Base-by-base conservation (phyloP, 2,329 filamentous ascomycete genomes). In the Passalora sequoiae region DNA sequence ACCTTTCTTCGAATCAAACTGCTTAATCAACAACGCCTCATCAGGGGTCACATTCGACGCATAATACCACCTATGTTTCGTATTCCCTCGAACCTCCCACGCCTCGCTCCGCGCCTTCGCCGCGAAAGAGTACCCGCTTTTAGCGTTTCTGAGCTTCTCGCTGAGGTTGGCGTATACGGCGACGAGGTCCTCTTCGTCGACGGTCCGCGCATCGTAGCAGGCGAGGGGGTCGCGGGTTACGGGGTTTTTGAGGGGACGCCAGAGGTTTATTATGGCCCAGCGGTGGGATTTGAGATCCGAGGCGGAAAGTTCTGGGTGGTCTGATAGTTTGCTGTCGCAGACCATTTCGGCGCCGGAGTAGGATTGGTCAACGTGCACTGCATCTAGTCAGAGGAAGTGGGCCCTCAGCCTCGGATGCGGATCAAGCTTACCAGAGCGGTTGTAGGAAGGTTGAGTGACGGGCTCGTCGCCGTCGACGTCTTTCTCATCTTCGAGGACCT, bases 11-110 rank as follows among this genome's bases (percentile, higher is more conserved):
- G 67, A 75, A 59, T 82, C 79, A 56, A 75, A 81, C 54, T 75
- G 79, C 60, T 81, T 82, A 61, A 82, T 76, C 35, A 81, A 54
- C 3, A 76, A 66, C 3, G 76, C 72, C 62, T 82, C 70, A 3
- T 73, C 66, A 6, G 69, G 69, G n/a, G 69, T 75, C 78, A 82
- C 81, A 53, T 81, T 77, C 60, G 78, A 79, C 52, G 74, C 65
- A 56, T 81, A 83, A 55, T 74, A 81, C 54, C 78, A 80, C 48
- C 68, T 66, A 58, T 83, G 79, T 7, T 58, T 60, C 3, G 74
- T n/a, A 3, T 15, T 13, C 4, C 22, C 15, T 10, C 4, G 12
- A 24, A 36, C 13, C 20, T 12, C 12, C 33, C 33, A 36, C 6
- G 38, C 28, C 12, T 40, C 38, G 5, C n/a, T 10, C 4, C 19